These are phyloP conservation scores for Aureobasidium sp. DNA, from an alignment of 2,329 filamentous ascomycete species.

Conservation along the genomic window DNA sequence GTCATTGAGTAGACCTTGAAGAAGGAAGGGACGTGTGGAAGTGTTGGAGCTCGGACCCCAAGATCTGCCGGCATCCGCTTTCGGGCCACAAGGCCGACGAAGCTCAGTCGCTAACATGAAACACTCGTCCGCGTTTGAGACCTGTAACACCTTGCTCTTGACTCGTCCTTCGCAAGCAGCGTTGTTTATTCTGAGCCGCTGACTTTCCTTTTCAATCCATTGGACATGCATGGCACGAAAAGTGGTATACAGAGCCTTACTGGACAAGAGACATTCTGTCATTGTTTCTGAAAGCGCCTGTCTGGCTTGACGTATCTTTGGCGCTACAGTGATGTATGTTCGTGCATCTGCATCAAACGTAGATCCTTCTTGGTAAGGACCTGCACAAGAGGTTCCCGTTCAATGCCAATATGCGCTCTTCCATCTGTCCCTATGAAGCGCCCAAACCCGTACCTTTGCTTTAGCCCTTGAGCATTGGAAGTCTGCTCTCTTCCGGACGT, in stretches of 20 bases:
- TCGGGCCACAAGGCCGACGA: neutral
- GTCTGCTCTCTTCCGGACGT: conserved; percentile 21
- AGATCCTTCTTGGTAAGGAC: conserved; percentile 3
- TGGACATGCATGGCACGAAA: neutral
- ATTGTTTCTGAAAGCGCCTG: neutral
- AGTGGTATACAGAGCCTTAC: neutral
- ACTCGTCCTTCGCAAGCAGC: neutral
- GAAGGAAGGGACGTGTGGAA: neutral
- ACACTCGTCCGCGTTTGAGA: neutral
- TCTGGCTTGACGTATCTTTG: neutral
- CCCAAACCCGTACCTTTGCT: conserved; percentile 42
- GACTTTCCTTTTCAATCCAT: neutral
- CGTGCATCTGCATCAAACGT: neutral
- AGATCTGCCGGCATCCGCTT: conserved; percentile 5
- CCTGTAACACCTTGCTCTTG: conserved; percentile 1
- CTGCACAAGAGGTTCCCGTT: conserved; percentile 37
- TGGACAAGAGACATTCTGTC: neutral
- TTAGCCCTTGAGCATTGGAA: conserved; percentile 20
- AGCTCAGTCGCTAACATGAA: conserved; percentile 13
- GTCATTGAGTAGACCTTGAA: neutral
- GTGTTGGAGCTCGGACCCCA: neutral
- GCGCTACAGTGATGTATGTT: neutral
- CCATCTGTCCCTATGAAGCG: conserved; percentile 44
- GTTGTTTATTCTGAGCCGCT: neutral
- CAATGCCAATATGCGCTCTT: conserved; percentile 45